A percentile compares a stretch with the other conserved stretches of the same genome.
These are phyloP conservation scores for Knoxdaviesia capensis DNA, from an alignment of 2,329 filamentous ascomycete genomes.

Conservation along the genomic window DNA sequence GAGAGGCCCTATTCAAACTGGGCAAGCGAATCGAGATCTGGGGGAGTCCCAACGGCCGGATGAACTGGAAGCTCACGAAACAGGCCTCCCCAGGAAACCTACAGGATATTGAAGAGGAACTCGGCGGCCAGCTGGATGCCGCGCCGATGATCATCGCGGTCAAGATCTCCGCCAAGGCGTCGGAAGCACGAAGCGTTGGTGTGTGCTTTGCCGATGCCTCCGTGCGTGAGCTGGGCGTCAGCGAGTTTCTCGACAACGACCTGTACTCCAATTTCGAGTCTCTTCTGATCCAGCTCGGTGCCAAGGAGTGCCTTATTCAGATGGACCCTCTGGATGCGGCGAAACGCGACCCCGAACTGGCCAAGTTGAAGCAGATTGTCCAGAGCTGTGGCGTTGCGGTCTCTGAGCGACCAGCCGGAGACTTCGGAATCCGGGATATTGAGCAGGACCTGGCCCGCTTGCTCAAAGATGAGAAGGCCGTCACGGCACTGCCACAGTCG, in stretches of 20 bases:
- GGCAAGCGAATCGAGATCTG: slow-evolving; percentile 87
- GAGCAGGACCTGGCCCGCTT: slow-evolving; percentile 83
- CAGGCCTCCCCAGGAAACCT: slow-evolving; percentile 90
- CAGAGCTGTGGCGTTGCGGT: slow-evolving; percentile 84
- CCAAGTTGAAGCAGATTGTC: slow-evolving; percentile 73
- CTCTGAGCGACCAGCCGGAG: slow-evolving; percentile 52
- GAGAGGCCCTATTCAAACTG: slow-evolving; percentile 80
- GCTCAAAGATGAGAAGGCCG: slow-evolving; percentile 67
- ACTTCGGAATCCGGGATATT: slow-evolving; percentile 81
- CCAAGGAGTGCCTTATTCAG: slow-evolving; percentile 83
- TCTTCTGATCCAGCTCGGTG: slow-evolving; percentile 83
- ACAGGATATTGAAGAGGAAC: slow-evolving; percentile 90
- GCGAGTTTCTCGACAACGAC: slow-evolving; percentile 97
- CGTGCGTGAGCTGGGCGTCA: slow-evolving; percentile 84
- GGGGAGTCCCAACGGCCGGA: slow-evolving; percentile 52
- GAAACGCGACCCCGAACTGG: slow-evolving; percentile 62
- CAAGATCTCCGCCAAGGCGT: slow-evolving; percentile 75
- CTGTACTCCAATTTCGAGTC: slow-evolving; percentile 96
- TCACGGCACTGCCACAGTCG: slow-evolving; percentile 63
- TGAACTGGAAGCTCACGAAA: slow-evolving; percentile 83
- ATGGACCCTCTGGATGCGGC: slow-evolving; percentile 60
- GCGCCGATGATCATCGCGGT: slow-evolving; percentile 91
- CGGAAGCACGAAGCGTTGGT: slow-evolving; percentile 68
- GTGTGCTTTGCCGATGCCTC: slow-evolving; percentile 97
- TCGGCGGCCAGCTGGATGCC: slow-evolving; percentile 68